Evolutionary conservation across 202 grass and related monocot genomes (phyloP).

Genomic region (Carex sylvatica): DNA sequence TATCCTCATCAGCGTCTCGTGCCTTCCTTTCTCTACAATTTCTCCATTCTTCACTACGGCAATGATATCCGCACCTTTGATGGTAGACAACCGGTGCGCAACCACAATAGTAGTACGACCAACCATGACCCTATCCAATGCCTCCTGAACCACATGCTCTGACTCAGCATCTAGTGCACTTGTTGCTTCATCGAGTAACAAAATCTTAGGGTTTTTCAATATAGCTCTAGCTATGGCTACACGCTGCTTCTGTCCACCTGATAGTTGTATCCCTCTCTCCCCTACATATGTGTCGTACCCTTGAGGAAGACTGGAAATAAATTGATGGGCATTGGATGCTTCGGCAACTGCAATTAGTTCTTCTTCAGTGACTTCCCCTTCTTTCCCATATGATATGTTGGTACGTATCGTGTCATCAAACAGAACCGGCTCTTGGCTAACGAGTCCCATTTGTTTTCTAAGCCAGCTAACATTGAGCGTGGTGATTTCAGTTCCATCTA

Average conservation of each 20-base stretch:
- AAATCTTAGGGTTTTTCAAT: conserved; percentile 78
- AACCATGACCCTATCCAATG: conserved; percentile 62
- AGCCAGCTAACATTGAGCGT: conserved; percentile 65
- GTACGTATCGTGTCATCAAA: conserved; percentile 89
- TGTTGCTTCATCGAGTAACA: conserved; percentile 82
- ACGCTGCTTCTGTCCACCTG: conserved; percentile 78
- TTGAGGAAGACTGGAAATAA: conserved; percentile 80
- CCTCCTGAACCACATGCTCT: conserved; percentile 70
- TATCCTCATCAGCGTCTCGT: conserved; percentile 51
- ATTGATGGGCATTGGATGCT: conserved; percentile 78
- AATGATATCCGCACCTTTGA: conserved; percentile 73
- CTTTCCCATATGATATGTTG: conserved; percentile 90
- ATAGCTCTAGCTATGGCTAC: conserved; percentile 87
- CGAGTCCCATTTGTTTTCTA: conserved; percentile 75
- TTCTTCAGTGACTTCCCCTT: conserved; percentile 55
- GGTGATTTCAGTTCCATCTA: conserved; percentile 57
- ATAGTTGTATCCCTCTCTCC: conserved; percentile 79
- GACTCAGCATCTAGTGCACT: conserved; percentile 79
- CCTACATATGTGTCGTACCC: conserved; percentile 71
- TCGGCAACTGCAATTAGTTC: conserved; percentile 61
- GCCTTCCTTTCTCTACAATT: conserved; percentile 71
- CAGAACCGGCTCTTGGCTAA: conserved; percentile 76
- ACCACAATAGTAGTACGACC: conserved; percentile 60
- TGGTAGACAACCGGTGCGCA: conserved; percentile 77
- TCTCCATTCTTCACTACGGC: conserved; percentile 66